Base-by-base conservation (phyloP, 331 rosid species). In the Arachis monticola region DNA sequence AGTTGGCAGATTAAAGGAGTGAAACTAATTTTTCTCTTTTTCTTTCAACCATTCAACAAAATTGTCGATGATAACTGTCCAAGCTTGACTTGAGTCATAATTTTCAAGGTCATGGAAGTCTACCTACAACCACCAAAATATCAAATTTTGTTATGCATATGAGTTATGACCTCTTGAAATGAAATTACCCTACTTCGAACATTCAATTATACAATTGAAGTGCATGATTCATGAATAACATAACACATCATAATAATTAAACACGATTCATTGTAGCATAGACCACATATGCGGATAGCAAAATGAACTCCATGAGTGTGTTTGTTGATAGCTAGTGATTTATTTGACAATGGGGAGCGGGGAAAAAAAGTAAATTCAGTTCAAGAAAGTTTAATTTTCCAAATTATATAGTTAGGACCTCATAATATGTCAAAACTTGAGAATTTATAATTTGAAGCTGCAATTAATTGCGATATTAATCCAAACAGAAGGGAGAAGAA, bases 1-100 rank as follows among this genome's bases (percentile, higher is more conserved):
- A 69, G 61, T 73, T 67, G 81, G 67, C 56, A 11, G 60, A 52
- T 17, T 62, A 50, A 48, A 57, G 67, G 65, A 38, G 47, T 22
- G 59, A 78, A 70, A 17, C 74, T 81, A 78, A 32, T 6, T 61
- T 82, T 72, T 63, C 51, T 72, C 60, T 48, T 56, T 82, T 58
- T 82, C 88, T 72, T 75, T 84, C 80, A 87, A 66, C 92, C 92
- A 91, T 45, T 91, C 94, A 69, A 87, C 92, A 77, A 85, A 87
- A 63, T 31, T 77, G 80, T 89, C 91, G 32, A 89, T 64, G 80
- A 91, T 63, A 81, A 87, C 87, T 31, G 94, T 91, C 94, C 92
- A 91, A 14, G 92, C 85, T 79, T 77, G 85, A 64, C 76, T 72
- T 40, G 87, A 50, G 72, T 89, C 91, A 57, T 88, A 91, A 12